Conservation (phyloP, 2,329 filamentous ascomycete genomes). For the Diaporthe sp. region DNA sequence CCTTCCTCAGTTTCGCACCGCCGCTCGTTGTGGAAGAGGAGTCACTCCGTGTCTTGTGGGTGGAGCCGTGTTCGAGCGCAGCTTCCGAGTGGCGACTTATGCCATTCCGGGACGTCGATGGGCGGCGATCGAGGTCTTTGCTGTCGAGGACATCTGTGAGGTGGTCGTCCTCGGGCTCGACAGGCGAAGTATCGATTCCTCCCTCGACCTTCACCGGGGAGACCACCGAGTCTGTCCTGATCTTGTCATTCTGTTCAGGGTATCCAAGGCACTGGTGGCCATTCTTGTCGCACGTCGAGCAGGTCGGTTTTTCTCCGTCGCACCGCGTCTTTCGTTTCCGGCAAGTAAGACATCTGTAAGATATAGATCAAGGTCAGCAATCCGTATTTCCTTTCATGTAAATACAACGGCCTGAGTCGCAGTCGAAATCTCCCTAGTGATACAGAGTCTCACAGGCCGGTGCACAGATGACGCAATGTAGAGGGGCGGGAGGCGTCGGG, state of each 20-base stretch:
- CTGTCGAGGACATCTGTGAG: constrained; percentile 55
- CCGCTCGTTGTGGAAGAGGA: constrained; percentile 44
- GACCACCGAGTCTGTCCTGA: constrained; percentile 48
- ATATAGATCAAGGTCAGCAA: constrained; percentile 22
- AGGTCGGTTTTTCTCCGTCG: constrained; percentile 79
- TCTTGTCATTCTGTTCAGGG: constrained; percentile 66
- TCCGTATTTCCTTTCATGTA: not conserved
- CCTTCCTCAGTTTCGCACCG: constrained; percentile 39
- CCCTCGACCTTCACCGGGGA: constrained; percentile 43
- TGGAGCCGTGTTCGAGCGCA: not conserved
- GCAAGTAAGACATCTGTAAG: constrained; percentile 76
- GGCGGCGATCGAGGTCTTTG: constrained; percentile 49
- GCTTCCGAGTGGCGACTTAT: constrained; percentile 42
- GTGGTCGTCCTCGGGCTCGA: constrained; percentile 49
- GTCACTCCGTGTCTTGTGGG: constrained; percentile 40
- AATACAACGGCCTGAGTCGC: not conserved
- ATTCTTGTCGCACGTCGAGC: constrained; percentile 80
- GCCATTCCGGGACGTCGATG: constrained; percentile 48
- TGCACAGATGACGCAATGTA: constrained; percentile 9
- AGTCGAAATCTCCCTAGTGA: not conserved
- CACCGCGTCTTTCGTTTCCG: constrained; percentile 83
- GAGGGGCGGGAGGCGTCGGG: constrained; percentile 9
- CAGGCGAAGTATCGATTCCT: constrained; percentile 43
- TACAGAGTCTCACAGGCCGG: not conserved
- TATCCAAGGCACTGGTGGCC: constrained; percentile 80